phyloP scores from a whole-genome alignment of 352 stramenopile genomes.

The Globisporangium camurandrum region DNA sequence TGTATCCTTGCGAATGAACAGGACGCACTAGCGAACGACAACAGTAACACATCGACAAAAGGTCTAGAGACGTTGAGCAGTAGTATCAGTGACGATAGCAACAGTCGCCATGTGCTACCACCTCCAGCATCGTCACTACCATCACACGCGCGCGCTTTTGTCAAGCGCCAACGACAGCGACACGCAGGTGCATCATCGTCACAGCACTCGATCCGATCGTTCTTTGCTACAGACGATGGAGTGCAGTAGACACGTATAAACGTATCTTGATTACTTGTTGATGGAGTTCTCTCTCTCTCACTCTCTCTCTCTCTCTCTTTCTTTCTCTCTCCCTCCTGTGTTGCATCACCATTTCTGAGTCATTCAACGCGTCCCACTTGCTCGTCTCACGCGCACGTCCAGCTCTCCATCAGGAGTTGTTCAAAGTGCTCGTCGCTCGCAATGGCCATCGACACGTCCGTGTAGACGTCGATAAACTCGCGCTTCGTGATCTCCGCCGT shows the following conservation, averaged over 20 bases:
- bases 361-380: no score
- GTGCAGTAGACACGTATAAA: background rate
- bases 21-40: background rate
- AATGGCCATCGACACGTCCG: constrained; percentile 56
- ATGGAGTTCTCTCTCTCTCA: no score
- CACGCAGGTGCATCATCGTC: background rate
- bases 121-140: no score
- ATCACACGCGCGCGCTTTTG: background rate
- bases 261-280: no score
- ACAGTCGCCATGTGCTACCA: no score
- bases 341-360: no score
- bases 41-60: no score
- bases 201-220: constrained; percentile 16
- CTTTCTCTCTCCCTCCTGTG: no score
- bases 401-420: constrained; percentile 63
- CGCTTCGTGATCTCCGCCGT: constrained; percentile 28
- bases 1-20: constrained; percentile 26
- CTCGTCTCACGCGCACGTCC: constrained; percentile 20
- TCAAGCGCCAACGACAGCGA: constrained; percentile 2
- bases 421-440: constrained; percentile 52
- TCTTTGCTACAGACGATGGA: constrained; percentile 2
- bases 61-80: no score
- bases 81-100: background rate
- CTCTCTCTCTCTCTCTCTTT: no score
- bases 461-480: constrained; percentile 71